Evolutionary conservation across 2,329 filamentous ascomycete genomes (phyloP).

Genomic region (Aureobasidium sp.): DNA sequence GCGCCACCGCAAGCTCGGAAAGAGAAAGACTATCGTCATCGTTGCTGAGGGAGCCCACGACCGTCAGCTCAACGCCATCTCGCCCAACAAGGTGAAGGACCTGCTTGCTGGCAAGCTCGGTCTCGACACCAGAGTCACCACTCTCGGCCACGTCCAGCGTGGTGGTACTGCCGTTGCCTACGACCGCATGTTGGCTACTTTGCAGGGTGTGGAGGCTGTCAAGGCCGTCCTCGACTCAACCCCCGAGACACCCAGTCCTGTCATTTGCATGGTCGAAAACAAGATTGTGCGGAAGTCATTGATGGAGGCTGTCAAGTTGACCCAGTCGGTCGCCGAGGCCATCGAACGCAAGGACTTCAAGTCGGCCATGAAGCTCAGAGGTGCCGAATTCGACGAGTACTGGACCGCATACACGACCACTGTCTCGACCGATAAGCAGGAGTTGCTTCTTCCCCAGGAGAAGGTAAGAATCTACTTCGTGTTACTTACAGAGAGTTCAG

Average conservation of each 20-base stretch:
- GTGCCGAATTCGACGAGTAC: constrained; percentile 90
- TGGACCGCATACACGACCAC: constrained; percentile 87
- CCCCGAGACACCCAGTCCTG: constrained; percentile 80
- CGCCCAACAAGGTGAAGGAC: constrained; percentile 71
- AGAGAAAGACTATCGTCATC: constrained; percentile 96
- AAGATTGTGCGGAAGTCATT: constrained; percentile 88
- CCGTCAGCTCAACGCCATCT: constrained; percentile 73
- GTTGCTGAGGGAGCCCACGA: constrained; percentile 93
- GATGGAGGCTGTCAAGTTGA: constrained; percentile 79
- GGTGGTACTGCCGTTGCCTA: constrained; percentile 89
- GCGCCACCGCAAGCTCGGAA: constrained; percentile 78
- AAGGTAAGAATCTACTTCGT: constrained; percentile 46
- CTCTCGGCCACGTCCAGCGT: constrained; percentile 93
- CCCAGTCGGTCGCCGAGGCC: constrained; percentile 71
- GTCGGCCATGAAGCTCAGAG: constrained; percentile 76
- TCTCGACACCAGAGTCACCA: constrained; percentile 89
- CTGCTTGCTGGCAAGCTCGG: constrained; percentile 73
- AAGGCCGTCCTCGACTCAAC: constrained; percentile 83
- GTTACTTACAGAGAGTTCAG: neutral
- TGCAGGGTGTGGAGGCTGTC: constrained; percentile 92
- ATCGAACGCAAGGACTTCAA: constrained; percentile 83
- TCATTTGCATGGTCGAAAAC: constrained; percentile 96
- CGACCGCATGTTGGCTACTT: constrained; percentile 83
- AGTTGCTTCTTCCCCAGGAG: constrained; percentile 57
- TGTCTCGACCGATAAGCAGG: constrained; percentile 68